phyloP scores from a whole-genome alignment of 2,329 filamentous ascomycete species.

The Diaporthe sp. region DNA sequence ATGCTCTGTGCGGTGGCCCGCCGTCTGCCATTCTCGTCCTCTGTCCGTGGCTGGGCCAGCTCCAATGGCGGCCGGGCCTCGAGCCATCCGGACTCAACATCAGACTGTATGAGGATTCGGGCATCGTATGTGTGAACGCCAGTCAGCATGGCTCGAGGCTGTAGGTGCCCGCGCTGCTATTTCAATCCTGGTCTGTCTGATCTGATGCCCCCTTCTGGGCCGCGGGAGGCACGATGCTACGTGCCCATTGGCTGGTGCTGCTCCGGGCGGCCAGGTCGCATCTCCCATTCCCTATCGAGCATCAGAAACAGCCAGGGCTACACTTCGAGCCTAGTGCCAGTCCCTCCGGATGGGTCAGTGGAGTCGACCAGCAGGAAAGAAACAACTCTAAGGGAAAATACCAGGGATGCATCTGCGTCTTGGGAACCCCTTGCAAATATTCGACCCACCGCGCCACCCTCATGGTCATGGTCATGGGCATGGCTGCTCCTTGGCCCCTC shows the following conservation, averaged over 20 bases:
- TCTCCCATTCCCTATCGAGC: conserved; percentile 28
- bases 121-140: not conserved
- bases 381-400: conserved; percentile 35
- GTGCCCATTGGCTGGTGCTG: conserved; percentile 17
- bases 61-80: not conserved
- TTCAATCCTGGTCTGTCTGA: conserved; percentile 26
- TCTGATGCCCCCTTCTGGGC: not conserved
- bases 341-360: conserved; percentile 12
- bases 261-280: conserved; percentile 9
- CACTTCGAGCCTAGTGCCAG: conserved; percentile 29
- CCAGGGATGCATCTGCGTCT: conserved; percentile 22
- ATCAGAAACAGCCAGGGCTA: conserved; percentile 33
- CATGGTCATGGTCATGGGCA: conserved; percentile 35
- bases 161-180: conserved; percentile 36
- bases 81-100: conserved; percentile 1
- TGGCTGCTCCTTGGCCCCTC: conserved; percentile 22
- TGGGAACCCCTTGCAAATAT: conserved; percentile 35
- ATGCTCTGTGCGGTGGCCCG: conserved; percentile 31
- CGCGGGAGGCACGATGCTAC: not conserved
- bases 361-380: conserved; percentile 27
- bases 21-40: not conserved
- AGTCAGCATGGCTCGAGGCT: conserved; percentile 22
- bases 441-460: conserved; percentile 34
- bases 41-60: not conserved
- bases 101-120: conserved; percentile 17